Evolutionary conservation across 139 green algal species (phyloP).

Genomic region (Chara braunii): DNA sequence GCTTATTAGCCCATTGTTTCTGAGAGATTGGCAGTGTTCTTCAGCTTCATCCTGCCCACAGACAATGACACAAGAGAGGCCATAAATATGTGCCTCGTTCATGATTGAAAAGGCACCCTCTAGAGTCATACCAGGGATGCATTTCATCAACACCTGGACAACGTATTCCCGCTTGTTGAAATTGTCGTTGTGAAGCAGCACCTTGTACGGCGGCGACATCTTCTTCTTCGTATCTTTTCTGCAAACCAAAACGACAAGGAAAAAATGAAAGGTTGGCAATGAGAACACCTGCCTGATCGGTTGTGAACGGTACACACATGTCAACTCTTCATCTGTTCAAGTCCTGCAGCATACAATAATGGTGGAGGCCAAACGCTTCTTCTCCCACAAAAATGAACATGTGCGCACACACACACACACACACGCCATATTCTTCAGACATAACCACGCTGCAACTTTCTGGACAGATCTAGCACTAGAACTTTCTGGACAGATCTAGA

Average conservation of each 20-base stretch:
- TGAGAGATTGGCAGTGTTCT: conserved; percentile 69
- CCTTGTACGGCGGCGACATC: conserved; percentile 66
- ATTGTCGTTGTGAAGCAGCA: conserved; percentile 87
- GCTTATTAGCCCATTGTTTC: conserved; percentile 72
- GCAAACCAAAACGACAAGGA: too few species aligned
- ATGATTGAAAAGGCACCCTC: conserved; percentile 80
- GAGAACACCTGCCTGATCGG: background rate
- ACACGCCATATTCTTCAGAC: too few species aligned
- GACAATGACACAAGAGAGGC: conserved; percentile 66
- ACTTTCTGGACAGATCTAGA: too few species aligned
- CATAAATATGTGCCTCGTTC: conserved; percentile 72
- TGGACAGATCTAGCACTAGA: too few species aligned
- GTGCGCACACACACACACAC: too few species aligned
- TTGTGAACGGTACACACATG: background rate
- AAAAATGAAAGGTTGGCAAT: background rate
- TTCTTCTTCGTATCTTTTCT: conserved; percentile 47
- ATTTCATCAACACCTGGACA: conserved; percentile 76
- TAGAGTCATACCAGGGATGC: conserved; percentile 58
- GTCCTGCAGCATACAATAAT: too few species aligned
- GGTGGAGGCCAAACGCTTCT: too few species aligned
- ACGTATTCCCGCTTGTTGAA: conserved; percentile 83
- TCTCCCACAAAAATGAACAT: too few species aligned
- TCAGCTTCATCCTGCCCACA: conserved; percentile 81
- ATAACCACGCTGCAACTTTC: too few species aligned
- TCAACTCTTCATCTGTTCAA: background rate